Percentiles rank a stretch among this genome's conserved stretches.
Evolutionary conservation across 768 basidiomycete genomes (phyloP).

Genomic region (Strobilomyces dryophilus): DNA sequence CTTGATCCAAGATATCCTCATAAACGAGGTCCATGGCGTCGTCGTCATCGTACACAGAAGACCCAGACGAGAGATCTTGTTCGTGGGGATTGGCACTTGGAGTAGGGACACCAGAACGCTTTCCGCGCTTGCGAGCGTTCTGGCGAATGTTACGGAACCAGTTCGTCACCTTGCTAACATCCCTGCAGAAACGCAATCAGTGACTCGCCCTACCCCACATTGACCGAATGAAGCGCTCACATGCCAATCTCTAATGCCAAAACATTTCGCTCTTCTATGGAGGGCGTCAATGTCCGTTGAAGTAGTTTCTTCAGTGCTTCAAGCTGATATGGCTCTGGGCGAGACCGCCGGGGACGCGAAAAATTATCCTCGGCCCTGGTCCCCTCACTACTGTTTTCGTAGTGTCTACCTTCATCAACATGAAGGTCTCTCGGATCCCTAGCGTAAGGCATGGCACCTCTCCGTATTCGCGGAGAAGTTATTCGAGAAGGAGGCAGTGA

Average conservation of each 20-base stretch:
- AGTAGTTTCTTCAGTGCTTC: conserved; percentile 70
- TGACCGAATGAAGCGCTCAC: conserved; percentile 35
- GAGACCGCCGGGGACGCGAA: conserved; percentile 62
- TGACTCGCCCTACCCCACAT: neutral
- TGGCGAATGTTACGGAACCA: conserved; percentile 87
- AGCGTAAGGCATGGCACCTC: conserved; percentile 23
- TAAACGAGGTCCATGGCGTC: conserved; percentile 50
- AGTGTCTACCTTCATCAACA: conserved; percentile 21
- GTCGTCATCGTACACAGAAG: conserved; percentile 42
- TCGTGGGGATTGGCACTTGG: conserved; percentile 38
- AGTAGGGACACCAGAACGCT: conserved; percentile 40
- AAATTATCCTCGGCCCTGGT: conserved; percentile 30
- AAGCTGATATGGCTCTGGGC: conserved; percentile 77
- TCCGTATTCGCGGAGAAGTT: conserved; percentile 30
- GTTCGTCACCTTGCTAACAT: conserved; percentile 80
- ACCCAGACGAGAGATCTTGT: conserved; percentile 49
- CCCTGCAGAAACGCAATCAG: conserved; percentile 40
- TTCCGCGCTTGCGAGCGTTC: conserved; percentile 70
- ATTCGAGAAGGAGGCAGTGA: conserved; percentile 29
- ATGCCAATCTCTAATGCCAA: conserved; percentile 77
- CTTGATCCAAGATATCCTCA: conserved; percentile 42
- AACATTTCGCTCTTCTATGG: conserved; percentile 74
- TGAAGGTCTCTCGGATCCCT: conserved; percentile 27
- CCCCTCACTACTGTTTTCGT: conserved; percentile 20
- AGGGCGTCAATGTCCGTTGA: conserved; percentile 63